Evolutionary conservation across 441 rosid genomes (phyloP), one percentile per base, ranked within the genome.

Genomic region (Hura crepitans): DNA sequence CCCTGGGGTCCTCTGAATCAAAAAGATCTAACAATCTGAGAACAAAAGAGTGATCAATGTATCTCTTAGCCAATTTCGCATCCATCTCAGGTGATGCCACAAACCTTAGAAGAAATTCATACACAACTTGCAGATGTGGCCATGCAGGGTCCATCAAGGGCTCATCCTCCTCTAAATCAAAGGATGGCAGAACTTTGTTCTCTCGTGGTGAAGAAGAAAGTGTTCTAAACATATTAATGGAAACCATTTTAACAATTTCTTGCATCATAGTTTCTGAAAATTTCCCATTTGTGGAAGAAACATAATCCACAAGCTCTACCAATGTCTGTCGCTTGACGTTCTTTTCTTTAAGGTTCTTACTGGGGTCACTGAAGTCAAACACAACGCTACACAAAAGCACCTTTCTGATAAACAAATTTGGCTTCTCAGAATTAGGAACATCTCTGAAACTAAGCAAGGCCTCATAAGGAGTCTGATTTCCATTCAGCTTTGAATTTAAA

Each of bases 1-100:
- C 91, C 77, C 89, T 82, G n/a, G 93, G 90, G 85, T 88, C 93
- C 73, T 88, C 93, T 10, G 91, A 88, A 67, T 88, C 91, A 72
- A 88, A 89, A 46, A 89, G 83, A 71, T 89, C 94, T 25, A 89
- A 79, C 74, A 89, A 68, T 75, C 83, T 78, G 63, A 81, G 74
- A 73, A 89, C 80, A 70, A 89, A 88, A 20, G 86, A 78, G 72
- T 86, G 93, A 76, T 85, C 86, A 11, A 86, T 23, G 45, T 79
- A 85, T 74, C 89, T 80, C 74, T 86, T 88, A 0, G 91, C 91
- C 77, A 86, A 57, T 76, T 85, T 88, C 15, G 95, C 85, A 73
- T 87, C 92, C 12, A 86, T 84, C 74, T 89, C 95, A 1, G 92
- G 85, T 0, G 92, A 89, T 61, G 92, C 87, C 63, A 89, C 77